Evolutionary conservation across 345 rosid species (phyloP).

Genomic region (Ceriops tagal): DNA sequence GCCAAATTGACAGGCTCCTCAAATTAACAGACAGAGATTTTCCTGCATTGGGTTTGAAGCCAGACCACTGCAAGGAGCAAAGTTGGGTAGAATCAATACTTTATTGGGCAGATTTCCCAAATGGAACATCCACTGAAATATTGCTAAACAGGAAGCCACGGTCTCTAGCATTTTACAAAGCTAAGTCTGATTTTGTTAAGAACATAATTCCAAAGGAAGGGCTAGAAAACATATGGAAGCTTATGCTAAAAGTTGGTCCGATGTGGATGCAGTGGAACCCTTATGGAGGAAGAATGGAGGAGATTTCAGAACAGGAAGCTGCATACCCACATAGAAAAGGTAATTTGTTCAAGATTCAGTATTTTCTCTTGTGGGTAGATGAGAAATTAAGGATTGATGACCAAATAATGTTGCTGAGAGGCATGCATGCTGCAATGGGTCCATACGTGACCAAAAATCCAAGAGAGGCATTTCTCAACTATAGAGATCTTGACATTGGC

Average conservation of each 20-base stretch:
- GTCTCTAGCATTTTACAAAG: not conserved
- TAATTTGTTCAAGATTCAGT: conserved; percentile 14
- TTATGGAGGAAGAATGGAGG: conserved; percentile 20
- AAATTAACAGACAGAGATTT: not conserved
- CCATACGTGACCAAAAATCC: conserved; percentile 24
- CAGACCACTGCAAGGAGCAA: not conserved
- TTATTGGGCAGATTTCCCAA: not conserved
- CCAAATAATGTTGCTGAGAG: not conserved
- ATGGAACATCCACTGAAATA: not conserved
- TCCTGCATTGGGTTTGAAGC: conserved; percentile 5
- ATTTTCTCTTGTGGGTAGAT: not conserved
- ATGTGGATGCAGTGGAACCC: conserved; percentile 17
- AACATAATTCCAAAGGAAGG: conserved; percentile 2
- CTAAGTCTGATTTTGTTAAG: conserved; percentile 11
- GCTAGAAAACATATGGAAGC: conserved; percentile 4
- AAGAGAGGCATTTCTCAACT: conserved; percentile 15
- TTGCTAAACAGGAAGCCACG: not conserved
- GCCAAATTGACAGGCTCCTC: not conserved
- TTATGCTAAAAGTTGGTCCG: not conserved
- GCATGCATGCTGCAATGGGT: conserved; percentile 9
- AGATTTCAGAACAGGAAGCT: conserved; percentile 12
- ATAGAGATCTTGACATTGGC: conserved; percentile 15
- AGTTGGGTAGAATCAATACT: conserved; percentile 9
- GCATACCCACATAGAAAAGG: conserved; percentile 22
- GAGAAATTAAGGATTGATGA: not conserved